A percentile compares a stretch with the other conserved stretches of the same genome.
Evolutionary conservation across 495 filamentous ascomycete species (phyloP).

Genomic region (Podospora tetraspora): DNA sequence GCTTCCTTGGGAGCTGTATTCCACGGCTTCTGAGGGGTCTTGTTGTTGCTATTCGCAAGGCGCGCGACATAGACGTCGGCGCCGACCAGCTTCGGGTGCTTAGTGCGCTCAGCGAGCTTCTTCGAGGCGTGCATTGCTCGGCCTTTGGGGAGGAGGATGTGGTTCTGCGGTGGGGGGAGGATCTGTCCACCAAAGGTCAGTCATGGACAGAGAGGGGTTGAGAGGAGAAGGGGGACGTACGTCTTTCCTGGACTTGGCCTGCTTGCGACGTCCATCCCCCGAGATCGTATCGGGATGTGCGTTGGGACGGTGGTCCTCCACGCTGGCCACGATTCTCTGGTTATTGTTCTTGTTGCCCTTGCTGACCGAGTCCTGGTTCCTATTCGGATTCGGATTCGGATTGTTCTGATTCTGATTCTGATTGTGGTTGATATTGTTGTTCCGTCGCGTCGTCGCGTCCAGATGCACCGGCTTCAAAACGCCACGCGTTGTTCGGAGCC

Average conservation of each 20-base stretch:
- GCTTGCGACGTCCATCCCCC: background rate
- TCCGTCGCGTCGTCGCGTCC: slow-evolving; percentile 31
- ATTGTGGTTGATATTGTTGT: slow-evolving; percentile 19
- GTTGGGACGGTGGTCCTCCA: background rate
- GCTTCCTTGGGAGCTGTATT: background rate
- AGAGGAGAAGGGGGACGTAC: background rate
- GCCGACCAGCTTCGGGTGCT: slow-evolving; percentile 42
- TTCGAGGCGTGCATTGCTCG: slow-evolving; percentile 21
- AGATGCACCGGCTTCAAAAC: slow-evolving; percentile 46
- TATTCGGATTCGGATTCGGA: slow-evolving; percentile 1
- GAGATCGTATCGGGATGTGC: background rate
- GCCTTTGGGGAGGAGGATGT: slow-evolving; percentile 22
- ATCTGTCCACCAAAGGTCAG: background rate
- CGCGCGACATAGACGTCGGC: slow-evolving; percentile 50
- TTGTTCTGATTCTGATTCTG: slow-evolving; percentile 14
- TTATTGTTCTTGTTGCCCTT: background rate
- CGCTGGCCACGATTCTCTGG: background rate
- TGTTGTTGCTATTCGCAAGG: slow-evolving; percentile 27
- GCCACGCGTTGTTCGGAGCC: slow-evolving; percentile 39
- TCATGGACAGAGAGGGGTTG: background rate
- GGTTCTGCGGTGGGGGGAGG: slow-evolving; percentile 6
- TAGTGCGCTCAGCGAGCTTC: slow-evolving; percentile 32
- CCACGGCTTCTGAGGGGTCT: background rate
- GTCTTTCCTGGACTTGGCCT: background rate
- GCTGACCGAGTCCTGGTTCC: background rate